phyloP scores from a whole-genome alignment of 208 protist species.

The Crithidia sp. region DNA sequence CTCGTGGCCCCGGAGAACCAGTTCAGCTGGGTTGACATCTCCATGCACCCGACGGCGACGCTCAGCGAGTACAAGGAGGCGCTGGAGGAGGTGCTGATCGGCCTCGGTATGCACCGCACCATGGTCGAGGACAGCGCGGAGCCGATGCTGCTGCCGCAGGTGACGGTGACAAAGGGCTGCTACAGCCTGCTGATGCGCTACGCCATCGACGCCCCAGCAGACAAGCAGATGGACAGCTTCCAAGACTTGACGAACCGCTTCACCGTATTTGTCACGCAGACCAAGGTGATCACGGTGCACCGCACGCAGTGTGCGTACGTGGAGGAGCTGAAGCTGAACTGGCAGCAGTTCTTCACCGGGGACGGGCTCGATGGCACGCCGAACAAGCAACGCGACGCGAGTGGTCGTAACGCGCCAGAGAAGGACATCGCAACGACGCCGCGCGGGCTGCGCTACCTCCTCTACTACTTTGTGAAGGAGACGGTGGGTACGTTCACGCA shows the following conservation, averaged over 20 bases:
- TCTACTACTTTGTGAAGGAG: constrained; percentile 76
- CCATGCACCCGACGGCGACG: constrained; percentile 63
- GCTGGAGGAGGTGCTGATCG: constrained; percentile 55
- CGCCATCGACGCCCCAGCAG: constrained; percentile 45
- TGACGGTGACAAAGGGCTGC: constrained; percentile 53
- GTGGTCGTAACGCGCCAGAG: background rate
- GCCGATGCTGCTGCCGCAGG: constrained; percentile 79
- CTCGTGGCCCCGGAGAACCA: constrained; percentile 32
- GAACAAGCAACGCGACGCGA: background rate
- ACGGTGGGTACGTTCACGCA: constrained; percentile 65
- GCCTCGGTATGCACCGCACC: constrained; percentile 57
- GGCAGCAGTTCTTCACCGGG: constrained; percentile 29
- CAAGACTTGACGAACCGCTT: constrained; percentile 84
- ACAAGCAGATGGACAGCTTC: constrained; percentile 60
- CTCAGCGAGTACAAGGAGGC: constrained; percentile 64
- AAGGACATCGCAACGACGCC: background rate
- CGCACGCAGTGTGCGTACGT: constrained; percentile 68
- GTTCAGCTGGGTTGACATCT: constrained; percentile 73
- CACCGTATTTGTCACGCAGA: constrained; percentile 52
- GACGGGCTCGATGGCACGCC: background rate
- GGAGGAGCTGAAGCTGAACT: constrained; percentile 69
- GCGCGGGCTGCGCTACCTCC: constrained; percentile 33
- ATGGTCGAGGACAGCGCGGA: constrained; percentile 62
- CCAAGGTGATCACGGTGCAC: constrained; percentile 71
- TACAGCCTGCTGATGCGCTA: constrained; percentile 73